phyloP scores from a whole-genome alignment of 1,139 yeast genomes.

The Candida sanyaensis region DNA sequence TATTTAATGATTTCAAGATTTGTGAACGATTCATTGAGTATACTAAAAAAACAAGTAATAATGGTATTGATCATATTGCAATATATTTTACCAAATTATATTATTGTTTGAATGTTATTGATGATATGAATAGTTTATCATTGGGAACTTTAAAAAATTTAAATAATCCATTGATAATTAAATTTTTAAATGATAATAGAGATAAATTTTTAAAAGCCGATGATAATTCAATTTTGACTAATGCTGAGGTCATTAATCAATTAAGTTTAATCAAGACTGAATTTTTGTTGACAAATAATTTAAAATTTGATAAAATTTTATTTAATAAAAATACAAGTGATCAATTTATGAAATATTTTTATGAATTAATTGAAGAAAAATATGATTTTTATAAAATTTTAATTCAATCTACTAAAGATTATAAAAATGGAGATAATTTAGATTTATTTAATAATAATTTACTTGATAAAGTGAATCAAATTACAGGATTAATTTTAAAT shows the following conservation, averaged over 20 bases:
- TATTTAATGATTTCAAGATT: constrained; percentile 61
- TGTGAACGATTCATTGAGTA: constrained; percentile 37
- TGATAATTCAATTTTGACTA: constrained; percentile 7
- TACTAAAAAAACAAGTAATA: constrained; percentile 17
- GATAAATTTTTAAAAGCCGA: constrained; percentile 8
- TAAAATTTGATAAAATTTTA: constrained; percentile 3
- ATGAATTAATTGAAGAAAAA: constrained; percentile 21
- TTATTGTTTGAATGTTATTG: constrained; percentile 51
- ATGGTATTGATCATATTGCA: constrained; percentile 37
- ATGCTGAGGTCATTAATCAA: constrained; percentile 16
- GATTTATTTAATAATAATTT: constrained; percentile 18
- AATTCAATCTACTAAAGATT: neutral
- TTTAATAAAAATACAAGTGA: neutral
- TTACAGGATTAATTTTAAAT: constrained; percentile 39
- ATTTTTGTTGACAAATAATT: constrained; percentile 12
- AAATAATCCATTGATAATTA: constrained; percentile 18
- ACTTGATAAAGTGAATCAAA: constrained; percentile 28
- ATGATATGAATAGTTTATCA: constrained; percentile 54
- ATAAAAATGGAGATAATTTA: neutral
- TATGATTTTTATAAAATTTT: constrained; percentile 12
- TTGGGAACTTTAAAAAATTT: constrained; percentile 55
- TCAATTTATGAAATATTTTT: constrained; percentile 9
- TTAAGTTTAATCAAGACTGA: constrained; percentile 19
- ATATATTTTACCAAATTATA: constrained; percentile 52
- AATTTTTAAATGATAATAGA: constrained; percentile 16